Evolutionary conservation across 257 asterid species (phyloP).

Genomic region (Echites panduratus): DNA sequence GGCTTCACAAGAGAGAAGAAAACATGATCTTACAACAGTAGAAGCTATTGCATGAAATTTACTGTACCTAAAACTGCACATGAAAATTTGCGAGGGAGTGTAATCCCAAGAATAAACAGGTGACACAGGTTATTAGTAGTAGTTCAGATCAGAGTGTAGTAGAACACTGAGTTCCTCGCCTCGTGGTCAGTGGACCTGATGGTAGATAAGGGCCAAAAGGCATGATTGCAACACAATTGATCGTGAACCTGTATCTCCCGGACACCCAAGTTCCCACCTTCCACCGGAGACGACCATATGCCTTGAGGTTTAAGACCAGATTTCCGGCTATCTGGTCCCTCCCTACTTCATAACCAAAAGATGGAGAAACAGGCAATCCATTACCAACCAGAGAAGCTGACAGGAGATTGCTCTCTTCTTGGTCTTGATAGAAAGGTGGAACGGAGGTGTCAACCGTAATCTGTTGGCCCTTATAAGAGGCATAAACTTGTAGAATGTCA

Average conservation of each 20-base stretch:
- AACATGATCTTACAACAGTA: neutral
- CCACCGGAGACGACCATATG: constrained; percentile 68
- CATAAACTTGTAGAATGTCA: constrained; percentile 53
- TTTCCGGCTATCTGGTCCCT: constrained; percentile 52
- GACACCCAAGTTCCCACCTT: constrained; percentile 95
- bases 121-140: too few relatives aligned
- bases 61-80: neutral
- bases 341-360: constrained; percentile 55
- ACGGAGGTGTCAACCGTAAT: constrained; percentile 51
- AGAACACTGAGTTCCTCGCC: constrained; percentile 69
- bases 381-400: constrained; percentile 58
- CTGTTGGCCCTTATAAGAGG: constrained; percentile 68
- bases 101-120: too few relatives aligned
- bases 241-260: constrained; percentile 71
- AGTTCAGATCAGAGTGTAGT: constrained; percentile 40
- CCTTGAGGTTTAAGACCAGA: constrained; percentile 45
- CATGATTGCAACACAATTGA: constrained; percentile 57
- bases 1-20: neutral
- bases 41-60: neutral
- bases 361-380: constrained; percentile 63
- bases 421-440: constrained; percentile 78
- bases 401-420: constrained; percentile 51
- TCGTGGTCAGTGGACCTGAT: constrained; percentile 50
- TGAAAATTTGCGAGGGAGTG: too few relatives aligned
- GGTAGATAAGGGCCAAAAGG: constrained; percentile 54